Conservation (phyloP, 163 green algal genomes). For the Trebouxiophyceae sp. region DNA sequence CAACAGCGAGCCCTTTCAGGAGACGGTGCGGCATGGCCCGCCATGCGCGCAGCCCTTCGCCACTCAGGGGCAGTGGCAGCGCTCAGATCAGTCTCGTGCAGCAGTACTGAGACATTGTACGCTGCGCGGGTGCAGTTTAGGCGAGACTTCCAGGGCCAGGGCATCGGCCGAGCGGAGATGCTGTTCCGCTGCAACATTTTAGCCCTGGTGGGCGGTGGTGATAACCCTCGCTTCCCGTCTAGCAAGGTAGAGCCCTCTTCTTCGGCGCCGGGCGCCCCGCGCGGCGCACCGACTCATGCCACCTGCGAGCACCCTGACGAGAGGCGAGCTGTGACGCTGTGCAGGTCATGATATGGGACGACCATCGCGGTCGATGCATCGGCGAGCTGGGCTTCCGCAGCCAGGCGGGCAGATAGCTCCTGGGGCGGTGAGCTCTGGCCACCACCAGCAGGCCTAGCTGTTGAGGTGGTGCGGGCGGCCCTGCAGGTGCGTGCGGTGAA, state of each 20-base stretch:
- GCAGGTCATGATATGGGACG: constrained; percentile 98
- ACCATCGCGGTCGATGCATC: constrained; percentile 86
- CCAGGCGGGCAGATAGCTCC: no score
- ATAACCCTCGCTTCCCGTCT: constrained; percentile 68
- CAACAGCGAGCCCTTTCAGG: constrained; percentile 86
- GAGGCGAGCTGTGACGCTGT: no score
- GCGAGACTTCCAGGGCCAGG: constrained; percentile 75
- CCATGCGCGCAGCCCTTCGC: no score
- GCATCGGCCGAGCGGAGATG: constrained; percentile 91
- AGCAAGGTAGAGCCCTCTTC: constrained; percentile 88
- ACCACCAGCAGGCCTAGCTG: no score
- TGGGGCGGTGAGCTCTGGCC: no score
- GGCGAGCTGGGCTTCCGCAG: constrained; percentile 91
- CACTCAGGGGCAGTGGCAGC: no score
- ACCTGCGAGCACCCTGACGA: no score
- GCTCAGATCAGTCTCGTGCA: no score
- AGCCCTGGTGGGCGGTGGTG: constrained; percentile 84
- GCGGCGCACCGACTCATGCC: background rate
- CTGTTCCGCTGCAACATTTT: constrained; percentile 96
- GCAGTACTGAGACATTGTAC: no score
- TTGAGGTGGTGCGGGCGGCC: no score
- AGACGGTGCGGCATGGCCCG: constrained; percentile 74
- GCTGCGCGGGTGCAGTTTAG: constrained; percentile 58
- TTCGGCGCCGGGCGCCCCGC: no score
- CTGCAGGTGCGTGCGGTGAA: constrained; percentile 71